These are phyloP conservation scores for Solanum sejunctum DNA, from an alignment of 257 asterid genomes.

Conservation along the genomic window DNA sequence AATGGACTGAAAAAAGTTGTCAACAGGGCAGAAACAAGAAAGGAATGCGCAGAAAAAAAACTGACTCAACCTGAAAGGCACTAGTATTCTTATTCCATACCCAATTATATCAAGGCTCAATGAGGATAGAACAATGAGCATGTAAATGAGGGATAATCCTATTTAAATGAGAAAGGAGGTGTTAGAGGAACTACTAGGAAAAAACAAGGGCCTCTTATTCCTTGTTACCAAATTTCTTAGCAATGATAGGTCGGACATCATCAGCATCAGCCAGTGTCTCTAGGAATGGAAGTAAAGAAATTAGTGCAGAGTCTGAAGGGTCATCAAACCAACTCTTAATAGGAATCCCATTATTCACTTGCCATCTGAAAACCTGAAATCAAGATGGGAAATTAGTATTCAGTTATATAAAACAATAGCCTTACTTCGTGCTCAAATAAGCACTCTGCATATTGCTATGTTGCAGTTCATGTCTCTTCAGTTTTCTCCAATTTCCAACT, in stretches of 20 bases:
- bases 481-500: background rate
- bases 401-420: background rate
- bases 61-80: conserved; percentile 24
- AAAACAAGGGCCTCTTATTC: conserved; percentile 63
- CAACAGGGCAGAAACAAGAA: background rate
- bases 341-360: conserved; percentile 96
- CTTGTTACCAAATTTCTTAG: conserved; percentile 92
- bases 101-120: conserved; percentile 39
- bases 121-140: conserved; percentile 29
- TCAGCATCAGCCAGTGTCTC: conserved; percentile 83
- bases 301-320: conserved; percentile 64
- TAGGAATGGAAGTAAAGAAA: conserved; percentile 81
- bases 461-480: background rate
- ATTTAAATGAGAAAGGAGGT: conserved; percentile 6
- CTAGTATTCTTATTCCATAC: conserved; percentile 19
- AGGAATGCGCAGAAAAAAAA: background rate
- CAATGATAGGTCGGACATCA: conserved; percentile 93
- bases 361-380: conserved; percentile 84
- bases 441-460: background rate
- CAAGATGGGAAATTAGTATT: conserved; percentile 2
- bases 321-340: conserved; percentile 98
- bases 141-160: conserved; percentile 24
- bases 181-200: conserved; percentile 33
- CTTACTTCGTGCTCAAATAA: background rate
- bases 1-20: conserved; percentile 10